phyloP scores from a whole-genome alignment of 768 basidiomycete species.

The Trametes cubensis region DNA sequence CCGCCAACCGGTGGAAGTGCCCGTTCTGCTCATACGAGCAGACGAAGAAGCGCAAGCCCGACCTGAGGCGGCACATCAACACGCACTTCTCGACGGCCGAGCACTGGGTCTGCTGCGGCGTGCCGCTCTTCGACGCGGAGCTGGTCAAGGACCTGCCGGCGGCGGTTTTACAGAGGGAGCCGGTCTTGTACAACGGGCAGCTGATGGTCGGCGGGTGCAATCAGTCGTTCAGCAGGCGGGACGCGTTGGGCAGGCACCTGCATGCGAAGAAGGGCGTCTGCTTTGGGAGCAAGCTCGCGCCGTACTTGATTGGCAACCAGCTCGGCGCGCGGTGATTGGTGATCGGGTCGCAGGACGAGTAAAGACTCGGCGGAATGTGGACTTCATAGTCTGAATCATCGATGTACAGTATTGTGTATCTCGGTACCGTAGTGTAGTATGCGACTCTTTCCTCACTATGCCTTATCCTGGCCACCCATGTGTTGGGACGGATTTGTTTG shows the following conservation, averaged over 20 bases:
- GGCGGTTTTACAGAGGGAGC: neutral
- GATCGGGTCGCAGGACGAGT: too few species aligned
- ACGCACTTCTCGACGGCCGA: conserved; percentile 13
- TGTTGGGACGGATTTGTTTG: conserved; percentile 54
- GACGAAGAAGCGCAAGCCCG: conserved; percentile 7
- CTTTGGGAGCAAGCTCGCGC: conserved; percentile 8
- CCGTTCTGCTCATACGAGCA: conserved; percentile 21
- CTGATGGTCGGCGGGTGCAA: conserved; percentile 23
- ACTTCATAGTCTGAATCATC: too few species aligned
- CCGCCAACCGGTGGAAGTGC: conserved; percentile 4
- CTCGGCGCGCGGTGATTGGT: conserved; percentile 11
- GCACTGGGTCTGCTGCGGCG: conserved; percentile 26
- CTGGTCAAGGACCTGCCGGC: neutral
- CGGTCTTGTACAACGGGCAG: conserved; percentile 6
- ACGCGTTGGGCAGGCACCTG: conserved; percentile 21
- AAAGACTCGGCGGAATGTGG: too few species aligned
- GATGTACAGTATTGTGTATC: too few species aligned
- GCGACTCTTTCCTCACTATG: too few species aligned
- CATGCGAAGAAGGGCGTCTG: neutral
- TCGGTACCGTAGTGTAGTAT: too few species aligned
- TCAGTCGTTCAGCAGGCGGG: conserved; percentile 20
- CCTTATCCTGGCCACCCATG: too few species aligned
- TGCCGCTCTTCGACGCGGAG: conserved; percentile 11
- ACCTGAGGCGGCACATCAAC: conserved; percentile 24
- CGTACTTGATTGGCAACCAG: neutral